Conservation (phyloP, 306 rosid genomes). For the Lablab purpureus region DNA sequence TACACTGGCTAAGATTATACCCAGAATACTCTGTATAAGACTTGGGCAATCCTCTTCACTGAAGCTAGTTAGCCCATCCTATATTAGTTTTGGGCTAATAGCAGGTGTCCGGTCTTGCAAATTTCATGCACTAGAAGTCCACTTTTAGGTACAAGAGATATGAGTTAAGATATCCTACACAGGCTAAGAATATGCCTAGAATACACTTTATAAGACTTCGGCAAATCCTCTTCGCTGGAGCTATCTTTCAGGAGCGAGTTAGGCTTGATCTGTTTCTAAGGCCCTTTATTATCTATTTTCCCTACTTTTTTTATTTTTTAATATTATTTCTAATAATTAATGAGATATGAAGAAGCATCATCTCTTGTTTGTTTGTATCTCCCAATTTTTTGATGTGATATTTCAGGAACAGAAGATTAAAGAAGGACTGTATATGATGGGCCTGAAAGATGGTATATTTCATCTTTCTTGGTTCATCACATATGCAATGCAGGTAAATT, state of each 20-base stretch:
- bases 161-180: neutral
- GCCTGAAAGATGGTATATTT: conserved; percentile 86
- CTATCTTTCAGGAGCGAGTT: neutral
- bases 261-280: neutral
- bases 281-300: conserved; percentile 4
- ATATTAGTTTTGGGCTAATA: neutral
- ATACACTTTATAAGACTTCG: neutral
- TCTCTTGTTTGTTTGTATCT: conserved; percentile 42
- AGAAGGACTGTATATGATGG: conserved; percentile 99
- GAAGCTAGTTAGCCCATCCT: neutral
- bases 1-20: neutral
- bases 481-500: conserved; percentile 84
- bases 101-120: neutral
- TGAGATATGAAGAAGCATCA: conserved; percentile 11
- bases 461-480: conserved; percentile 94
- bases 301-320: conserved; percentile 3
- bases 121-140: neutral
- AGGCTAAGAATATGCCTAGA: neutral
- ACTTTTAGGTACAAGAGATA: neutral
- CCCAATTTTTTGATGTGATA: conserved; percentile 41
- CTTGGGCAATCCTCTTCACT: neutral
- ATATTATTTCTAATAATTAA: conserved; percentile 8
- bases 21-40: neutral
- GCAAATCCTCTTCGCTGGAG: neutral
- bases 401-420: conserved; percentile 95